Percentiles rank a stretch among this genome's conserved stretches.
These are phyloP conservation scores for Alternaria triticimaculans DNA, from an alignment of 2,329 filamentous ascomycete genomes.

Conservation along the genomic window DNA sequence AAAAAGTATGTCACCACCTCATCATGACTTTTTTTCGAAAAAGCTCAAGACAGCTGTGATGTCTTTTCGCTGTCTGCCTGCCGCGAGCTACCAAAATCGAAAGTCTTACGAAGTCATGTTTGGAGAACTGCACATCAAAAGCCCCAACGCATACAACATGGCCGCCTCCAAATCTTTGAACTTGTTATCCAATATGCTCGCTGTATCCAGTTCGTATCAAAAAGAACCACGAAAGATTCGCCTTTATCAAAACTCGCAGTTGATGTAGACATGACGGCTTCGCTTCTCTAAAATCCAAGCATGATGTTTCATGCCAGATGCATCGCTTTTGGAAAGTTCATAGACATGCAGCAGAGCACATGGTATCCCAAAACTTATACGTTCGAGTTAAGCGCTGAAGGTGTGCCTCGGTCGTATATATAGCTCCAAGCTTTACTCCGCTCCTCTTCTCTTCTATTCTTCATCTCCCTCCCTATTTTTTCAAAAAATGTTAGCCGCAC, in stretches of 20 bases:
- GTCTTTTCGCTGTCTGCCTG: background rate
- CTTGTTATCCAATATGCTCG: background rate
- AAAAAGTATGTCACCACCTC: too few species aligned
- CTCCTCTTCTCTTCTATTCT: background rate
- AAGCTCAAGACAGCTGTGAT: too few species aligned
- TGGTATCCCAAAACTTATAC: background rate
- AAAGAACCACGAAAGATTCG: background rate
- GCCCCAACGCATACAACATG: background rate
- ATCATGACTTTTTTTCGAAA: too few species aligned
- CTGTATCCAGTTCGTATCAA: background rate
- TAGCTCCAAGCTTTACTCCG: background rate
- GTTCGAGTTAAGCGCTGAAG: background rate
- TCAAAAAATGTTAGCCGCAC: fast-evolving
- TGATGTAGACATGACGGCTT: background rate
- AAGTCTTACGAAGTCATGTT: fast-evolving
- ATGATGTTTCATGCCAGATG: background rate
- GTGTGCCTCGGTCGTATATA: background rate
- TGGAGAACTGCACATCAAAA: background rate
- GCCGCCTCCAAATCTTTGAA: background rate
- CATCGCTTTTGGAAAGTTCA: background rate
- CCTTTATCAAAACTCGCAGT: background rate
- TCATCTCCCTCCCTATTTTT: background rate
- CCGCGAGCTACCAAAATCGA: background rate
- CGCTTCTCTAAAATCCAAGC: background rate
- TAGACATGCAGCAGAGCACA: background rate